Base-by-base conservation (phyloP, 352 stramenopile species). In the Phytophthora brassicae region DNA sequence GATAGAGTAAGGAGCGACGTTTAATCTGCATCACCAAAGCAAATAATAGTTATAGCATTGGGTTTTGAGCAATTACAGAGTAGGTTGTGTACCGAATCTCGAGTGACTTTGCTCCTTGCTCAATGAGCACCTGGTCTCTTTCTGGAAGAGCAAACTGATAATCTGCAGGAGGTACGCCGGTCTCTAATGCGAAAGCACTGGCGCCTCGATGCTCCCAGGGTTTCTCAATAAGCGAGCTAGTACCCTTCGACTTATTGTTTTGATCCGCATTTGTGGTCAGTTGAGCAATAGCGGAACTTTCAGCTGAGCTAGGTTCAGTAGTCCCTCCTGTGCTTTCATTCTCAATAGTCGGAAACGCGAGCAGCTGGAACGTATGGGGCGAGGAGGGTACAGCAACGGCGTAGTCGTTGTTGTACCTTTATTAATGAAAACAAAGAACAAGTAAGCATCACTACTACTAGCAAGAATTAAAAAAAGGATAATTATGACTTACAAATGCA, bases 1-100 rank as follows among this genome's bases (percentile, higher is more conserved):
- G 66, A 88, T 82, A 4, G 77, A 86, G 45, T 91, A 91, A 28
- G 82, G 82, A 12, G 74, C 64, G 22, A 71, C 75, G 39, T 91
- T 89, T 16, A 91, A 65, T 26, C 78, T 87, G 33, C 6, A 42
- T 42, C 35, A 22, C 28, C 8, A 41, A 57, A 8, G 20, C 5
- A 38, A 58, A 11, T 9, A 33, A 31, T 12, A 31, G 51, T 56
- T 13, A 59, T 22, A 16, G 36, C 31, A 43, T 24, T 38, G 7
- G 23, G 38, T 46, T n/a, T 8, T 51, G 19, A n/a, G n/a, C n/a
- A n/a, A n/a, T 28, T 29, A 17, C 17, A 24, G 12, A 6, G n/a
- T n/a, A 22, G 50, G 11, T 9, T 29, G 61, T 61, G 33, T 41
- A 90, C 81, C 81, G 70, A 60, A 90, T 88, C 54, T 89, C 79